These are phyloP conservation scores for Lasiosphaeria hispida DNA, from an alignment of 495 filamentous ascomycete species.

Conservation along the genomic window DNA sequence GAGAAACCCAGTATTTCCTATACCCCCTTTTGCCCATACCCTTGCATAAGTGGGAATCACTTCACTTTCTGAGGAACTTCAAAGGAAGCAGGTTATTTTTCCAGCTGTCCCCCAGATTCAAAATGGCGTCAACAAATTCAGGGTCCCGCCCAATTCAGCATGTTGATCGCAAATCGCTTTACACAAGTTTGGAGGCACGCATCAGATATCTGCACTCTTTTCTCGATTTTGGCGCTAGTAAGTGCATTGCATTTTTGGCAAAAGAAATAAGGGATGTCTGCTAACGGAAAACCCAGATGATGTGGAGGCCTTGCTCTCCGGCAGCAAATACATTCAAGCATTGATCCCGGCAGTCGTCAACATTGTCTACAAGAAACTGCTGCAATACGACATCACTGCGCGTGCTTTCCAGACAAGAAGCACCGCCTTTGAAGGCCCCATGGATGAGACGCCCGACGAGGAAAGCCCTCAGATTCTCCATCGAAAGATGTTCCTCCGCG, in stretches of 20 bases:
- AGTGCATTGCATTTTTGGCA: constrained; percentile 16
- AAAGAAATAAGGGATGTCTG: neutral
- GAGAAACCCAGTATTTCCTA: too few species aligned
- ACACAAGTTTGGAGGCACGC: constrained; percentile 63
- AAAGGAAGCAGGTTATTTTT: too few species aligned
- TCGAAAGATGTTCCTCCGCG: constrained; percentile 72
- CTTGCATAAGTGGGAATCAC: too few species aligned
- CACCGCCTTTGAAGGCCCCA: constrained; percentile 59
- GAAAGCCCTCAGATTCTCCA: constrained; percentile 68
- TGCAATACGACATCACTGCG: constrained; percentile 74
- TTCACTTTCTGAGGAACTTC: too few species aligned
- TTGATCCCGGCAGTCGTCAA: constrained; percentile 70
- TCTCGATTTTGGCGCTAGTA: constrained; percentile 68
- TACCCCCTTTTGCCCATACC: too few species aligned
- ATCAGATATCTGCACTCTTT: constrained; percentile 70
- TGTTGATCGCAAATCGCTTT: constrained; percentile 66
- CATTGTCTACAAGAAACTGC: constrained; percentile 74
- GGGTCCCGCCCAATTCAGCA: constrained; percentile 47
- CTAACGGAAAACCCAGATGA: constrained; percentile 47
- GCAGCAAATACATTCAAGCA: constrained; percentile 69
- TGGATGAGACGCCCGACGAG: constrained; percentile 60
- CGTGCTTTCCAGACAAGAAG: constrained; percentile 64
- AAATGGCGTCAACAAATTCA: constrained; percentile 27
- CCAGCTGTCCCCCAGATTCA: neutral
- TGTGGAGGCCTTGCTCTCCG: constrained; percentile 62